Percentiles rank a stretch among this genome's conserved stretches.
These are phyloP conservation scores for Zoysia matrella DNA, from an alignment of 202 grass and related monocot genomes.

Conservation along the genomic window DNA sequence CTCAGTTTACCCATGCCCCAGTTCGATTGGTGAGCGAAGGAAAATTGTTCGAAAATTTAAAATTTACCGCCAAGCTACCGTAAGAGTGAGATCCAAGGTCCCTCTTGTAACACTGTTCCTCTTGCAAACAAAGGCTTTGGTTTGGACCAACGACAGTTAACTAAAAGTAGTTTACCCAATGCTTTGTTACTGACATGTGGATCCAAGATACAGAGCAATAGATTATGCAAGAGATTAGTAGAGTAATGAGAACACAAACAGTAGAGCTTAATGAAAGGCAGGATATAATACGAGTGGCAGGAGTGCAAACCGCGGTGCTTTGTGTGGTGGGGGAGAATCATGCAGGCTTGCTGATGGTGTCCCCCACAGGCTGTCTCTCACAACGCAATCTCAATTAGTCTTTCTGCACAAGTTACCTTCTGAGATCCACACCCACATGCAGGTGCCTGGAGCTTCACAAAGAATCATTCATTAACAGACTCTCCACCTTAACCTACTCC, in stretches of 20 bases:
- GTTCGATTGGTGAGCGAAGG: not conserved
- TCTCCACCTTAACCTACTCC: constrained; percentile 28
- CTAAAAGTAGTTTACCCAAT: constrained; percentile 6
- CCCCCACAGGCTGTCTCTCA: constrained; percentile 47
- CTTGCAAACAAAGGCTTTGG: not conserved
- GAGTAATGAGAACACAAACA: not conserved
- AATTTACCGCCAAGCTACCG: constrained; percentile 32
- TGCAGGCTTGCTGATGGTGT: constrained; percentile 59
- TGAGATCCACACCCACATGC: constrained; percentile 74
- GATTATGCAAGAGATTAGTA: constrained; percentile 16
- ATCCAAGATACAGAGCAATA: constrained; percentile 32
- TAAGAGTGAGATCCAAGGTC: constrained; percentile 38
- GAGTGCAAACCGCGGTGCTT: constrained; percentile 37
- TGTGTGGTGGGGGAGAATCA: constrained; percentile 46
- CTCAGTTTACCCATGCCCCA: too few species aligned
- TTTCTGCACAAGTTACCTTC: constrained; percentile 74
- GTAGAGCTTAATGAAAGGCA: not conserved
- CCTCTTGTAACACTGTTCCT: not conserved
- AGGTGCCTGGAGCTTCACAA: constrained; percentile 48
- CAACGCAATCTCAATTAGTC: constrained; percentile 59
- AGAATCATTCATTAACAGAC: constrained; percentile 55
- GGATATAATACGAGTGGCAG: constrained; percentile 21
- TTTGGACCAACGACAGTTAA: constrained; percentile 9
- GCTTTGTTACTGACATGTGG: constrained; percentile 27
- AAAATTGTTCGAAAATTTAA: constrained; percentile 5